A percentile compares a stretch with the other conserved stretches of the same genome.
Conservation (phyloP, 331 rosid genomes). For the Quercus tomentella region DNA sequence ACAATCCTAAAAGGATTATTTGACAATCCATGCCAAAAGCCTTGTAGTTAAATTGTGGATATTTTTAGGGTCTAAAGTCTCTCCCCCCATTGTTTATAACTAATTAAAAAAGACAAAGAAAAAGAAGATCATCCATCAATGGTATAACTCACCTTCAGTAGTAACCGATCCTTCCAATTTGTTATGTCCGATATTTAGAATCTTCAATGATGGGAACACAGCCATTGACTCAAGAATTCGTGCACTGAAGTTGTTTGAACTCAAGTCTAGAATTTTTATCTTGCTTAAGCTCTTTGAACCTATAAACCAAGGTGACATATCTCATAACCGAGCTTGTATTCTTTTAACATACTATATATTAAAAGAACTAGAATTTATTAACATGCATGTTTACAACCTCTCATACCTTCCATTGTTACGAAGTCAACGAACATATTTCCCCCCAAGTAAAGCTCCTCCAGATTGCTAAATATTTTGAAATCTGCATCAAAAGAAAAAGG, state of each 20-base stretch:
- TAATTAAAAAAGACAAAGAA: too few relatives aligned
- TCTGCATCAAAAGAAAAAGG: background rate
- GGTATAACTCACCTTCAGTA: background rate
- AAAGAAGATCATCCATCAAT: too few relatives aligned
- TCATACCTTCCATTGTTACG: background rate
- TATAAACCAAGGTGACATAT: background rate
- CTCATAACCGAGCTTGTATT: too few relatives aligned
- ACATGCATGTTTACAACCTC: background rate
- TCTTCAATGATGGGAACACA: background rate
- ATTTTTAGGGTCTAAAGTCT: too few relatives aligned
- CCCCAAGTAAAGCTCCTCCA: conserved; percentile 9
- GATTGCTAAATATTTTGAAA: background rate
- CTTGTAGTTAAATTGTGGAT: too few relatives aligned
- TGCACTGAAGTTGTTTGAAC: background rate
- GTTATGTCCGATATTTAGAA: too few relatives aligned
- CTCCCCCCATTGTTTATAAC: too few relatives aligned
- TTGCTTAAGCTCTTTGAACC: background rate
- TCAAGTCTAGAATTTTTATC: background rate
- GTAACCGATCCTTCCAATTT: too few relatives aligned
- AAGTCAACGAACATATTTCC: too few relatives aligned
- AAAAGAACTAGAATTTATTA: background rate
- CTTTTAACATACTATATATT: background rate
- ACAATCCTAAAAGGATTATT: too few relatives aligned
- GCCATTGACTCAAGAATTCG: background rate
- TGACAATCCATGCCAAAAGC: too few relatives aligned